A percentile compares a stretch with the other conserved stretches of the same genome.
Evolutionary conservation across 192 early-diverging fungal species (phyloP).

Genomic region (Powellomyces hirtus): DNA sequence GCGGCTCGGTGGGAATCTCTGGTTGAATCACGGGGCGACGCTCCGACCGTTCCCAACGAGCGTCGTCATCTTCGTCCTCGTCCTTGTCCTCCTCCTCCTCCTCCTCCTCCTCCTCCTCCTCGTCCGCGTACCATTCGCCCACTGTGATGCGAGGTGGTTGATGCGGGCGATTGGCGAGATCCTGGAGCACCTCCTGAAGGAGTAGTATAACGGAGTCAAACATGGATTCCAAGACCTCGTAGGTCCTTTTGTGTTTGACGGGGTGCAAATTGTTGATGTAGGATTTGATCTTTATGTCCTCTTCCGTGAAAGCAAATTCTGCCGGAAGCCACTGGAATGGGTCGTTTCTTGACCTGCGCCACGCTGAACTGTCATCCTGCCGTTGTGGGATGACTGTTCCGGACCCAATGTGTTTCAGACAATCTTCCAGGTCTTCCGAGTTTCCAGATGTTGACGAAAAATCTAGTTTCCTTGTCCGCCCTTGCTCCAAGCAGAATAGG

Average conservation of each 20-base stretch:
- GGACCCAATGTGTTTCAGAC: too few relatives aligned
- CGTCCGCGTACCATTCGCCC: neutral
- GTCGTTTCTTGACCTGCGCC: too few relatives aligned
- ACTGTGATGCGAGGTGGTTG: neutral
- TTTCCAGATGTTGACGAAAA: too few relatives aligned
- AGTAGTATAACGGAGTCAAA: neutral
- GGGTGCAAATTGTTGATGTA: constrained; percentile 81
- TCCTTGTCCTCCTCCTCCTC: neutral
- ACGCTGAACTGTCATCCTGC: too few relatives aligned
- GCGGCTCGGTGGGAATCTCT: neutral
- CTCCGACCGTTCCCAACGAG: neutral
- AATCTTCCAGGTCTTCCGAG: too few relatives aligned
- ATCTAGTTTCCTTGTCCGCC: neutral
- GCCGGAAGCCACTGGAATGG: neutral
- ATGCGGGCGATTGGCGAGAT: neutral
- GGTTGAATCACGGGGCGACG: neutral
- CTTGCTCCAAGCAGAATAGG: constrained; percentile 28
- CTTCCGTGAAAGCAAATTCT: too few relatives aligned
- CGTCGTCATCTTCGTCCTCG: neutral
- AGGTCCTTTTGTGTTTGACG: neutral
- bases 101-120: neutral
- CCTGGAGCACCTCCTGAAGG: neutral
- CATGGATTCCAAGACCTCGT: neutral
- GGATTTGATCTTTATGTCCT: constrained; percentile 47
- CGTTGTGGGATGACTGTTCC: too few relatives aligned